Percentiles rank a stretch among this genome's conserved stretches.
These are phyloP conservation scores for Puccinia triticina DNA, from an alignment of 1,284 basidiomycete genomes.

Conservation along the genomic window DNA sequence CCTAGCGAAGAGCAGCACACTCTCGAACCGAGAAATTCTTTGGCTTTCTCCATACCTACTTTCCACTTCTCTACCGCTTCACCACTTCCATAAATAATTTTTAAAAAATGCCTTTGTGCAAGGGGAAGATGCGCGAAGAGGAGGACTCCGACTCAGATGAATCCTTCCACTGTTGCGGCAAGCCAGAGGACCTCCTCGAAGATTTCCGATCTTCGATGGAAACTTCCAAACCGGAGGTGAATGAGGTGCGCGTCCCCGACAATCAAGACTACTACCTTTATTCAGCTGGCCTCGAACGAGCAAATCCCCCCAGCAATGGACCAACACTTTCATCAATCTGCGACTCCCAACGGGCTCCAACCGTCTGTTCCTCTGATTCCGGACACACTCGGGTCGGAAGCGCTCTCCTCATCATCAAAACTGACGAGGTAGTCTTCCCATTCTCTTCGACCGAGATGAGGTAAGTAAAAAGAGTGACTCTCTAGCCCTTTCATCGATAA, in stretches of 20 bases:
- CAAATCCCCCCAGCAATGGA: neutral
- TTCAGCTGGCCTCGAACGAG: neutral
- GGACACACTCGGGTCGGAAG: constrained; percentile 7
- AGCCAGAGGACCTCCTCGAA: constrained; percentile 5
- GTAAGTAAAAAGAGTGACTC: neutral
- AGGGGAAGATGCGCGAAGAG: neutral
- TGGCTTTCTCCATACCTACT: too few species aligned
- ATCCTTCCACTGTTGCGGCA: constrained; percentile 31
- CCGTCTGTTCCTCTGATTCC: constrained; percentile 15
- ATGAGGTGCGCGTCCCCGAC: neutral
- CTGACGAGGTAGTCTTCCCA: neutral
- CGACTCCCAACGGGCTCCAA: neutral
- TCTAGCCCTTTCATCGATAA: too few species aligned
- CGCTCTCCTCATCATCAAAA: constrained; percentile 3
- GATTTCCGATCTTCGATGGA: neutral
- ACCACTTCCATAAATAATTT: too few species aligned
- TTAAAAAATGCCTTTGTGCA: neutral
- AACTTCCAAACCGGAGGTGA: neutral
- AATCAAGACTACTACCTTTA: constrained; percentile 33
- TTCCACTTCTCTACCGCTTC: too few species aligned
- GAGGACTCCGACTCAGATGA: constrained; percentile 32
- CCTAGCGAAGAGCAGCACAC: too few species aligned
- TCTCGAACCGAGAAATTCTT: too few species aligned
- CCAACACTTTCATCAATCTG: neutral
- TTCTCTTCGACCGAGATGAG: neutral